Evolutionary conservation across 1,284 basidiomycete species (phyloP), one percentile per base, ranked within the genome.

Genomic region (Jaminaea rosea): DNA sequence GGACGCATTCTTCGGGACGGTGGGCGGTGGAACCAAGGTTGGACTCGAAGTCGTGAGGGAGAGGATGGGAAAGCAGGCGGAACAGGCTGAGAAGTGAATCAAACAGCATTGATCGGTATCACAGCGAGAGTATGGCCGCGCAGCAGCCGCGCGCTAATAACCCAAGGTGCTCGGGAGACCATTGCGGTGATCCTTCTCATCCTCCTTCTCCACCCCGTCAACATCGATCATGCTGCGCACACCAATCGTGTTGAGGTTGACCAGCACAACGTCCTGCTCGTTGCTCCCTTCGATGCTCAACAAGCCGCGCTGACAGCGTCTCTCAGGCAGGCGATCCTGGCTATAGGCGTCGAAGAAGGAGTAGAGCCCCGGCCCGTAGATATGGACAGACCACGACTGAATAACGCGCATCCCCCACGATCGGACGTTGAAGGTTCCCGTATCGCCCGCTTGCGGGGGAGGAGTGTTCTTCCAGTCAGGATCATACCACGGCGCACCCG

Each of bases 1-100:
- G 24, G 71, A 73, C 44, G 71, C 71, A 44, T 65, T 73, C 47
- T 73, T 72, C 46, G 71, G 71, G 42, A 73, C 71, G 3, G 55
- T 72, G 42, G 17, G 28, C 17, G 66, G 56, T 13, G 69, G 67
- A 13, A 63, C 64, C 37, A 46, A 67, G 46, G 67, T 69, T 13
- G 69, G 69, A 19, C 61, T 73, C 41, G 71, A 73, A 34, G 58
- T 69, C 3, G 58, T 73, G 10, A 56, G 68, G 34, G 69, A 73
- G 59, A 56, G 64, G 31, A 57, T 58, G 17, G 53, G n/a, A 27
- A 27, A 6, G 23, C 44, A 36, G 19, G 50, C 34, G 44, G 24
- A n/a, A 24, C 9, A 10, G 9, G 23, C 23, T 13, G 42, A 44
- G 26, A 8, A 44, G 42, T 8, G 27, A 9, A 19, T 19, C 11